Base-by-base conservation (phyloP, 2,329 filamentous ascomycete species). In the Mycosphaerella arachidis region DNA sequence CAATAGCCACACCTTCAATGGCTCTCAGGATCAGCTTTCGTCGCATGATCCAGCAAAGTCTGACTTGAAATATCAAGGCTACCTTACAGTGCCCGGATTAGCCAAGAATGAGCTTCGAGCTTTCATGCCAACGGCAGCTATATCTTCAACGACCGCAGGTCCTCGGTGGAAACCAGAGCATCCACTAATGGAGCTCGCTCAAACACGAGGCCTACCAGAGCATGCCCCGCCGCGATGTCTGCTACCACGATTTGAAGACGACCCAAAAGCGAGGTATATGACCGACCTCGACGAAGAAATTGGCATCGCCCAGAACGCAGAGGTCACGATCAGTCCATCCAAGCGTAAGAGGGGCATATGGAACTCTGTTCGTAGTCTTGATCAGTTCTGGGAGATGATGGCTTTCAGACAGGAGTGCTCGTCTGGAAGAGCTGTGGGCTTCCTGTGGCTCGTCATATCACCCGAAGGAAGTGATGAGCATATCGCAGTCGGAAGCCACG, bases 321-420 rank as follows among this genome's bases (percentile, higher is more conserved):
- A 63, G 24, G 61, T 82, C 9, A 62, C 66, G 2, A 71, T 66
- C 48, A 74, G 66, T 66, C 72, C 65, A 60, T 72, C 67, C 59
- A 79, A 82, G 65, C 65, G 63, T 58, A 83, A 84, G 65, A 81
- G 79, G 29, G 89, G 89, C 0, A 81, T 84, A 58, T 99, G 94
- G 94, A 89, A 86, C 72, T 92, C 89, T 61, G 86, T 97, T 27
- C 87, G 83, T 71, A 89, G 86, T 0, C 78, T 99, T 45, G 90
- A 92, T n/a, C 87, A 92, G 67, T 99, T 99, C 71, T 99, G 94
- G 94, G 94, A 99, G 63, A 89, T 96, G 83, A 97, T 99, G 93
- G 88, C 92, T 0, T 97, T 90, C 71, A 83, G 94, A 58, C 94
- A 97, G 73, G 94, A 99, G 72, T 99, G 94, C 71, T 96, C 92